phyloP scores from a whole-genome alignment of 257 asterid species.

The Solanum habrochaites region DNA sequence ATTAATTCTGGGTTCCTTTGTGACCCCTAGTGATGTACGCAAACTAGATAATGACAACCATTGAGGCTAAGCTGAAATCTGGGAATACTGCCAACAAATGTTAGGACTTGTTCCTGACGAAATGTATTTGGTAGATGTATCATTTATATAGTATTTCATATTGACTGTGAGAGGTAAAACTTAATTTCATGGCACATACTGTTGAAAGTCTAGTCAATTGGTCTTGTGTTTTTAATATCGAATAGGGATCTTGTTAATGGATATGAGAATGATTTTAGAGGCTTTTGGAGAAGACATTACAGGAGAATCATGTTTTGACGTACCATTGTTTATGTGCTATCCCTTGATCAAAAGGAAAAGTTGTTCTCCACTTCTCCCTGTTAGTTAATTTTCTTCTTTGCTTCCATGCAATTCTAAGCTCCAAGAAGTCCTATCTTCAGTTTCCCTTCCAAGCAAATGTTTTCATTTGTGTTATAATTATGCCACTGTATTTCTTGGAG shows the following conservation, averaged over 20 bases:
- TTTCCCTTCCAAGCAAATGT: background rate
- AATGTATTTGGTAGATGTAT: background rate
- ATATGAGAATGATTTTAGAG: background rate
- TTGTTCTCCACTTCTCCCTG: background rate
- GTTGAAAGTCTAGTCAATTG: background rate
- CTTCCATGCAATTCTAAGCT: background rate
- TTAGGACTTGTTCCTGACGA: background rate
- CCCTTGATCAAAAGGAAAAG: background rate
- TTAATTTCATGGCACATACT: background rate
- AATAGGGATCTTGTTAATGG: background rate
- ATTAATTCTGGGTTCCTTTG: background rate
- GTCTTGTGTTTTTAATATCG: background rate
- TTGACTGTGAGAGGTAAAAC: background rate
- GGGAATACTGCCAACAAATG: background rate
- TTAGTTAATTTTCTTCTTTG: background rate
- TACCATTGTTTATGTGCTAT: background rate
- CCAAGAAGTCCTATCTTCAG: background rate
- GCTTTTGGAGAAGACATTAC: background rate
- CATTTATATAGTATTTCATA: background rate
- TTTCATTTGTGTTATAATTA: background rate
- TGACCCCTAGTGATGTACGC: background rate
- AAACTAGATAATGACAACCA: background rate
- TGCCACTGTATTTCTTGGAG: background rate
- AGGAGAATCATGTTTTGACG: background rate
- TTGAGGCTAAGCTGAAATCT: background rate